Base-by-base conservation (phyloP, 495 filamentous ascomycete species). In the Podospora didyma region DNA sequence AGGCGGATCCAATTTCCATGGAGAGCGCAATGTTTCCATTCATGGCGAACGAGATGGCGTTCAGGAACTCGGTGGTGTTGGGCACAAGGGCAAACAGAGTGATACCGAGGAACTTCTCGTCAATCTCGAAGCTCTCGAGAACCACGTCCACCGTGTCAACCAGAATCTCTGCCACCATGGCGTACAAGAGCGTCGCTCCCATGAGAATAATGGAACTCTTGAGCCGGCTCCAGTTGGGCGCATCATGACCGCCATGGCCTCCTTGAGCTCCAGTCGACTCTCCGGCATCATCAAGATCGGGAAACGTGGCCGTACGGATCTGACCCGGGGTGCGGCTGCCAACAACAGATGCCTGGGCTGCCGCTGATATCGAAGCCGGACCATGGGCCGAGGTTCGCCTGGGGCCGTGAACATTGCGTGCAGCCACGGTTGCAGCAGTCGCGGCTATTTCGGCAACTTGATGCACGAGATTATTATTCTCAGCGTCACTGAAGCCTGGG, bases 31-130 rank as follows among this genome's bases (percentile, higher is more conserved):
- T 97, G 72, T 99, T 99, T n/a, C 94, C 94, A 64, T 99, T 97
- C 95, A 99, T 99, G 44, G 94, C 94, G 70, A 99, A 99, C 2
- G 92, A 96, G 54, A 99, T 97, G 66, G 95, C 94, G 68, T 99
- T 99, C 76, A 99, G 68, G 65, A 99, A 99, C 70, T 99, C 94
- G 21, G 94, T 99, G 17, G 94, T 97, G 69, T 97, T 99, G 1
- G 94, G 94, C 23, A 99, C 94, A 57, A 99, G 79, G 7, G 95
- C 93, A 66, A 99, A 99, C 45, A 99, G 77, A 31, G 95, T 97
- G 58, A 99, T 96, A 44, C 94, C 94, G 49, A 99, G 79, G 72
- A 99, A 99, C 68, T 99, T 99, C 66, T 97, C 92, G 65, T 97
- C 92, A 64, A 99, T 89, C 45, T 92, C 86, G 37, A 94, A 86